Conservation (phyloP, 2,329 filamentous ascomycete genomes). For the Pseudocercospora musae region DNA sequence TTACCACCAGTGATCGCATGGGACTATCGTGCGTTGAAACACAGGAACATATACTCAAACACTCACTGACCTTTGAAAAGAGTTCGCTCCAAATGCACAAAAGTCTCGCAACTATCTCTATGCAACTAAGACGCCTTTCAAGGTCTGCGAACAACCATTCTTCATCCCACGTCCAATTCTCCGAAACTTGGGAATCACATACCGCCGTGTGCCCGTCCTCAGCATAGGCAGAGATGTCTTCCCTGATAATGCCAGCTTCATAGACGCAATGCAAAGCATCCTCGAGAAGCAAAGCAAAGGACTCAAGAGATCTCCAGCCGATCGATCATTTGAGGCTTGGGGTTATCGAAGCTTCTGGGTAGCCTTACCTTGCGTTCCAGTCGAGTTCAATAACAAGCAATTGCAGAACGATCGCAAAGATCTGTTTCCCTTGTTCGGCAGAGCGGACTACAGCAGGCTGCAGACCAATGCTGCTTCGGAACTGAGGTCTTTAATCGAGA, state of each 20-base stretch:
- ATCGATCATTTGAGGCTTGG: conserved; percentile 22
- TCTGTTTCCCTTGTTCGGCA: conserved; percentile 24
- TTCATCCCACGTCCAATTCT: conserved; percentile 26
- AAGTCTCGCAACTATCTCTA: conserved; percentile 24
- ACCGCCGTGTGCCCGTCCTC: conserved; percentile 27
- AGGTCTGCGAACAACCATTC: conserved; percentile 30
- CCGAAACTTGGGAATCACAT: conserved; percentile 24
- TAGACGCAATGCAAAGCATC: conserved; percentile 15
- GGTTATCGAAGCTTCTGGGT: conserved; percentile 26
- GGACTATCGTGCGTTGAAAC: conserved; percentile 9
- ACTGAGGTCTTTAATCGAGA: conserved; percentile 16
- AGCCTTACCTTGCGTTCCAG: conserved; percentile 17
- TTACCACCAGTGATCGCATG: conserved; percentile 13
- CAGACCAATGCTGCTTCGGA: conserved; percentile 19
- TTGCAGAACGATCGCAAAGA: conserved; percentile 22
- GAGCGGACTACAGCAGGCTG: conserved; percentile 19
- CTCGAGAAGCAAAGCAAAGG: conserved; percentile 18
- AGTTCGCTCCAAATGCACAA: conserved; percentile 26
- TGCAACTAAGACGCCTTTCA: conserved; percentile 21
- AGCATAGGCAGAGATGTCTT: conserved; percentile 29
- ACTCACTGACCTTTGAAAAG: not conserved
- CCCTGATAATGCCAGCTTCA: conserved; percentile 26
- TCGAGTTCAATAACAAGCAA: conserved; percentile 18
- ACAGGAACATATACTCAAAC: not conserved
- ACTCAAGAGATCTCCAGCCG: conserved; percentile 12